Percentiles rank a stretch among this genome's conserved stretches.
Evolutionary conservation across 768 basidiomycete species (phyloP).

Genomic region (Albatrellus ellisii): DNA sequence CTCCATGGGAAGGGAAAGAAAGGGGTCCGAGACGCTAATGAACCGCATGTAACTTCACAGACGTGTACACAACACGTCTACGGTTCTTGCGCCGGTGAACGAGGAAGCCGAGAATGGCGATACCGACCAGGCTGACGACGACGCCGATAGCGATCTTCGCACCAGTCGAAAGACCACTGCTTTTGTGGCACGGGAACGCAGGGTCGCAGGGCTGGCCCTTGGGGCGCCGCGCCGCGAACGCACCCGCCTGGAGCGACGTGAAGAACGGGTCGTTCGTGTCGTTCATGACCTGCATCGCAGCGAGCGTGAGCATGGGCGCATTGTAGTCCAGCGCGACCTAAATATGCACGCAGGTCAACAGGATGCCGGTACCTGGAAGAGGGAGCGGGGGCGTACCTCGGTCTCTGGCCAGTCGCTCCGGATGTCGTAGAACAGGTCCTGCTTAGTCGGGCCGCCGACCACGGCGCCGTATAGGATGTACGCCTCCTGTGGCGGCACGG

Average conservation of each 20-base stretch:
- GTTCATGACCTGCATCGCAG: constrained; percentile 63
- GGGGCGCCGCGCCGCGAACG: constrained; percentile 48
- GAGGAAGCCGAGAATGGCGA: constrained; percentile 43
- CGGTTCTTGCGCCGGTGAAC: too few relatives aligned
- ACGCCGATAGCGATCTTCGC: constrained; percentile 63
- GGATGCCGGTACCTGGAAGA: not conserved
- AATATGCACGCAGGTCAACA: not conserved
- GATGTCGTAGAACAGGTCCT: constrained; percentile 73
- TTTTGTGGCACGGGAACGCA: constrained; percentile 40
- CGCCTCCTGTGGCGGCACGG: constrained; percentile 54
- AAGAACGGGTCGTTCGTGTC: constrained; percentile 66
- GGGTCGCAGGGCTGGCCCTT: constrained; percentile 68
- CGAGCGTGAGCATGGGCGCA: constrained; percentile 78
- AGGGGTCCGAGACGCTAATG: too few relatives aligned
- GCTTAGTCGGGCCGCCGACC: constrained; percentile 72
- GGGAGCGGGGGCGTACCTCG: constrained; percentile 38
- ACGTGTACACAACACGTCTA: too few relatives aligned
- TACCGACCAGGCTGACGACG: constrained; percentile 46
- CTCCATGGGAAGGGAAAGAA: too few relatives aligned
- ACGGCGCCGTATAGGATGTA: constrained; percentile 81
- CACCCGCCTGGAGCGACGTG: constrained; percentile 54
- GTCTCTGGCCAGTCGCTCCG: constrained; percentile 84
- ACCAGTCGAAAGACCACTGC: constrained; percentile 39
- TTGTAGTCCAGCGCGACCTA: constrained; percentile 82
- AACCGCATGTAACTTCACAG: too few relatives aligned